Base-by-base conservation (phyloP, 371 early-diverging fungal genomes). In the Syncephalastrum contaminatum region DNA sequence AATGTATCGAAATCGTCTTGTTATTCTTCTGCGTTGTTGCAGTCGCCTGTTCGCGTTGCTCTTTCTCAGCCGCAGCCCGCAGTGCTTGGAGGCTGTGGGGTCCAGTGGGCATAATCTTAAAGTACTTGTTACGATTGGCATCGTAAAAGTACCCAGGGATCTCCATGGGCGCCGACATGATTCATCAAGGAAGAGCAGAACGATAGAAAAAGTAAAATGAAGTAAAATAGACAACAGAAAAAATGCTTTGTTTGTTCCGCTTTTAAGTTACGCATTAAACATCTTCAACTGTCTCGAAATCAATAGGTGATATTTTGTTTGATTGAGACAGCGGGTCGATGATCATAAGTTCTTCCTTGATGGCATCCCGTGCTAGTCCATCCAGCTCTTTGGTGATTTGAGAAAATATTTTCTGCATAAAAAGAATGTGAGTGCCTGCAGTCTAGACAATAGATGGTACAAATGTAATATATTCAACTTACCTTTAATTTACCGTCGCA, bases 121-220 rank as follows among this genome's bases (percentile, higher is more conserved):
- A 82, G 53, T 80, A 82, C 24, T 73, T 73, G 40, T 77, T 73
- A 59, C 73, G 75, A 18, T 70, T 77, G 3, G 56, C 44, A 61
- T 82, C 83, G 56, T 63, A 82, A 57, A 77, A 80, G 47, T 72
- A 82, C n/a, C 83, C 83, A 4, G 83, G 81, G 16, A 82, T 80
- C 30, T 77, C 75, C 36, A 30, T 30, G 7, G 36, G 36, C 2
- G 10, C 10, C 36, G 36, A 30, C 36, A 30, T 30, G 7, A 6
- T 30, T 8, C 36, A 30, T 30, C 10, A 30, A 30, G 5, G 36
- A 10, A 30, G 12, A 30, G 36, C 36, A 30, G 36, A 30, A 30
- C 36, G 7, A 7, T 10, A 30, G 12, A 30, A 6, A 30, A 30
- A 12, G 10, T 5, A 30, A 8, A 30, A 2, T 30, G 2, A 0